Percentiles rank a stretch among this genome's conserved stretches.
Evolutionary conservation across 768 basidiomycete genomes (phyloP).

Genomic region (Pleurotus pulmonarius): DNA sequence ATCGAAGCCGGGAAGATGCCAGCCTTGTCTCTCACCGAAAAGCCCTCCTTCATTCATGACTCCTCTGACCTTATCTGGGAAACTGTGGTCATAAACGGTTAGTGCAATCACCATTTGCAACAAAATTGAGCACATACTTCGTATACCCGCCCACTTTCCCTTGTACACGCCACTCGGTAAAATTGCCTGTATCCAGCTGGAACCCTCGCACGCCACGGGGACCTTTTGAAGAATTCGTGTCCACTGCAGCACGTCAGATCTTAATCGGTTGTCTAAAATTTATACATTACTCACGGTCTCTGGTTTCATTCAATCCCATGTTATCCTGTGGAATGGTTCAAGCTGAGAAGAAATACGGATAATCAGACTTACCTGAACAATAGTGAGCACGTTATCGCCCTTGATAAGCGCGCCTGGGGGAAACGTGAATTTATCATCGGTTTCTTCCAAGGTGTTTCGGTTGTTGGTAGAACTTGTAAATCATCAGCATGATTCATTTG

Average conservation of each 20-base stretch:
- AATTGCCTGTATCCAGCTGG: constrained; percentile 55
- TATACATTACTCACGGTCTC: constrained; percentile 32
- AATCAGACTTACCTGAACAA: constrained; percentile 52
- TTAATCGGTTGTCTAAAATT: too few species aligned
- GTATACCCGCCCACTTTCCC: constrained; percentile 74
- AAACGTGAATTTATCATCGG: constrained; percentile 64
- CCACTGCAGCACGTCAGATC: constrained; percentile 18
- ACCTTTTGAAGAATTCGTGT: constrained; percentile 57
- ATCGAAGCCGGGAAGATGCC: constrained; percentile 74
- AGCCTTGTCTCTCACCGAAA: constrained; percentile 62
- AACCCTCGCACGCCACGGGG: constrained; percentile 81
- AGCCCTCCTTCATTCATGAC: constrained; percentile 72
- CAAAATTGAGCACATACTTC: constrained; percentile 32
- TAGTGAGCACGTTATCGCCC: constrained; percentile 71
- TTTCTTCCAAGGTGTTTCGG: constrained; percentile 54
- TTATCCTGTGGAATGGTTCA: constrained; percentile 49
- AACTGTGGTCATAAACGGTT: constrained; percentile 37
- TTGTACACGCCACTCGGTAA: constrained; percentile 67
- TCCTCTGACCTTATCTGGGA: constrained; percentile 68
- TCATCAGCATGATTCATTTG: background rate
- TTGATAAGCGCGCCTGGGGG: constrained; percentile 51
- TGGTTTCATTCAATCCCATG: constrained; percentile 71
- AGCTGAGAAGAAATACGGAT: background rate
- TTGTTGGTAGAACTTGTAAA: constrained; percentile 62
- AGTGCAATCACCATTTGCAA: background rate